phyloP scores from a whole-genome alignment of 768 basidiomycete genomes.

The Boletellus emodensis region DNA sequence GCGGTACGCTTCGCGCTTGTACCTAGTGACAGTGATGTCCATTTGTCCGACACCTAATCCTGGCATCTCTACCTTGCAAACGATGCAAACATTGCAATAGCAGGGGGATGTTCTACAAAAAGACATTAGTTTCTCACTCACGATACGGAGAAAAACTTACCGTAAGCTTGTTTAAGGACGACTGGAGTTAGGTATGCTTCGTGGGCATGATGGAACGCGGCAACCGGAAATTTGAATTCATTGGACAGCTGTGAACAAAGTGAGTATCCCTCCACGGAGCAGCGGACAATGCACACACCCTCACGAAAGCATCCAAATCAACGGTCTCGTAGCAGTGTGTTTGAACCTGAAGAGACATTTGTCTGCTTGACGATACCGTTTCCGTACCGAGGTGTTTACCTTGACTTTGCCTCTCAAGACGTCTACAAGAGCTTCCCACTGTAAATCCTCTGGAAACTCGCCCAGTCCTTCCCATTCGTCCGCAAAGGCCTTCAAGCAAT shows the following conservation, averaged over 20 bases:
- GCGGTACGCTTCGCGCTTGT: conserved; percentile 57
- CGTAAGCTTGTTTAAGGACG: conserved; percentile 67
- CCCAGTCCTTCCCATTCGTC: conserved; percentile 45
- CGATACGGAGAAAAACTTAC: conserved; percentile 19
- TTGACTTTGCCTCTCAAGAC: conserved; percentile 72
- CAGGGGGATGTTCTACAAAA: conserved; percentile 47
- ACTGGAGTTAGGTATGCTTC: conserved; percentile 81
- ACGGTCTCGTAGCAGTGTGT: conserved; percentile 60
- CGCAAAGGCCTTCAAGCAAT: conserved; percentile 48
- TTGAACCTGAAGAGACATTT: conserved; percentile 33
- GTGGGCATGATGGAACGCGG: conserved; percentile 75
- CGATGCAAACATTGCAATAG: conserved; percentile 69
- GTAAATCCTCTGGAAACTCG: conserved; percentile 62
- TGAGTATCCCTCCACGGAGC: background rate
- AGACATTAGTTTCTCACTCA: background rate
- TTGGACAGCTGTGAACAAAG: conserved; percentile 52
- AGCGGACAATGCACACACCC: conserved; percentile 38
- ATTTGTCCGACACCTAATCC: background rate
- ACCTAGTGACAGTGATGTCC: conserved; percentile 22
- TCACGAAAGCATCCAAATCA: conserved; percentile 63
- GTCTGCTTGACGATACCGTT: background rate
- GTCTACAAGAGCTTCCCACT: conserved; percentile 70
- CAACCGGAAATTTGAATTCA: conserved; percentile 75
- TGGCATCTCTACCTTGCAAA: conserved; percentile 34
- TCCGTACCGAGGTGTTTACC: conserved; percentile 31